These are phyloP conservation scores for Leptodermis oblonga DNA, from an alignment of 257 asterid species.

Conservation along the genomic window DNA sequence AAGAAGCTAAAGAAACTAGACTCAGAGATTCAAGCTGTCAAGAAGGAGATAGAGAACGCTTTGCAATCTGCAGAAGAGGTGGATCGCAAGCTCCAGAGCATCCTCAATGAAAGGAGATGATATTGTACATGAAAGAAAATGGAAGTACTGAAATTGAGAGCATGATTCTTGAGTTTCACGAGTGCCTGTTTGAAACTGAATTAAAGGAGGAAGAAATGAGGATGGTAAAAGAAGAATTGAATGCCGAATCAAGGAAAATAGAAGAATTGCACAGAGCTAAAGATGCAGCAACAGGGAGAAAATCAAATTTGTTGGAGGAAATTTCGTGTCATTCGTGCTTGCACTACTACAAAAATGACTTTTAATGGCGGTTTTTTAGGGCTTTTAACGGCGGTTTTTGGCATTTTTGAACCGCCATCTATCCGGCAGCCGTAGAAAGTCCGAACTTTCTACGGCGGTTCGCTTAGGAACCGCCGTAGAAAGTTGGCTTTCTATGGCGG, in stretches of 20 bases:
- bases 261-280: conserved; percentile 39
- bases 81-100: conserved; percentile 42
- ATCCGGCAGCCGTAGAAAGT: too few species aligned
- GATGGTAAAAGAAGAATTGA: conserved; percentile 53
- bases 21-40: conserved; percentile 32
- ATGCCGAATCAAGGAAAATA: conserved; percentile 22
- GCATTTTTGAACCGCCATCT: too few species aligned
- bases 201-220: conserved; percentile 61
- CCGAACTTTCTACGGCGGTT: too few species aligned
- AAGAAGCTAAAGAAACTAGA: conserved; percentile 41
- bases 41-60: conserved; percentile 44
- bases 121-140: conserved; percentile 43
- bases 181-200: conserved; percentile 50
- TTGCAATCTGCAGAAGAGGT: conserved; percentile 34
- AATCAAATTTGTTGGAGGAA: conserved; percentile 40
- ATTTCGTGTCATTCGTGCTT: conserved; percentile 37
- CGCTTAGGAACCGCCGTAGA: too few species aligned
- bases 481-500: too few species aligned
- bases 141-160: conserved; percentile 49
- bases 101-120: conserved; percentile 47
- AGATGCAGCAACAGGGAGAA: conserved; percentile 37
- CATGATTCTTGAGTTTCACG: conserved; percentile 60
- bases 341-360: too few species aligned
- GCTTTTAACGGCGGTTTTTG: too few species aligned
- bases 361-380: too few species aligned